Base-by-base conservation (phyloP, 345 rosid species). In the Odontarrhena argentea region DNA sequence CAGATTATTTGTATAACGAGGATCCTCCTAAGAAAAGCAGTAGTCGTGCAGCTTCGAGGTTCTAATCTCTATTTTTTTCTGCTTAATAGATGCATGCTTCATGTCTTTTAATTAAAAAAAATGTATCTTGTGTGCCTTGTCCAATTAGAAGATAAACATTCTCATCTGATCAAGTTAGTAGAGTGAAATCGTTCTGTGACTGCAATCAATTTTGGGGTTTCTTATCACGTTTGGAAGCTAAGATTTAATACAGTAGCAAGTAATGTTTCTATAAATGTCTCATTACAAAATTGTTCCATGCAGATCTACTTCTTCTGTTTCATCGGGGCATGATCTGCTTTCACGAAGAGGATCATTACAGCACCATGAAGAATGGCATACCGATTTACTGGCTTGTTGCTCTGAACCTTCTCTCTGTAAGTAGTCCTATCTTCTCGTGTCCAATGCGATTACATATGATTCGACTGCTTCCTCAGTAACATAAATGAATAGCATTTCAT, bases 361-460 rank as follows among this genome's bases (percentile, higher is more conserved):
- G n/a, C 63, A 82, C 63, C 89, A 80, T 26, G 97, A 94, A 59
- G 92, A 84, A 41, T 94, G 99, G 99, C 92, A 91, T 34, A 79
- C 89, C 30, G 99, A 94, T 77, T 81, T 94, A 74, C 96, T 94
- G 34, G 99, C 87, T 65, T 94, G 99, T 76, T 94, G 96, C 79
- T 84, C 89, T 34, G 95, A 94, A 73, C 99, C 99, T 73, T 85
- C 67, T 68, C 81, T 94, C 5, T 94, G 99, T 94, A 87, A 48
- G 95, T 78, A 43, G 43, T 66, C 26, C 37, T 51, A 41, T 18
- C 64, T 67, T 28, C n/a, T 55, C 36, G 49, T 52, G 36, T 60
- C 63, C 50, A 67, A 0, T 67, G 36, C 7, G 36, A 32, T 32
- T 4, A 32, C 36, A 32, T 32, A 67, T 43, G 51, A 9, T 36